Base-by-base conservation (phyloP, 2,329 filamentous ascomycete species). In the Verticillium klebahnii region DNA sequence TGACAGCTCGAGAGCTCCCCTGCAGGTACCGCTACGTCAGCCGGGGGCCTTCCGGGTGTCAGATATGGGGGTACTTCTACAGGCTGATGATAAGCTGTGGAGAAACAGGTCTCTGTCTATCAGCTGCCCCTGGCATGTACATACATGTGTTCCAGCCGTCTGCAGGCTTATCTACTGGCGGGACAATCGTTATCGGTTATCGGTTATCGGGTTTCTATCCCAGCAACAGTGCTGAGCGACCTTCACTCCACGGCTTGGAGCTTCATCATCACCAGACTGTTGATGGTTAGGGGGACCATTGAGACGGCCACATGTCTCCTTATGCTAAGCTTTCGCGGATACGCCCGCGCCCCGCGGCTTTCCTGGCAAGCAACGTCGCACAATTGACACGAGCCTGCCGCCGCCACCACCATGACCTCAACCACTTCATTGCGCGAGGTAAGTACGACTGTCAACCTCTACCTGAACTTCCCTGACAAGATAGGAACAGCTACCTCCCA, bases 401-500 rank as follows among this genome's bases (percentile, higher is more conserved):
- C 19, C 60, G 61, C n/a, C 25, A 4, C 12, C 45, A 32, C 0
- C 58, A 65, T 54, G 56, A 62, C 32, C 63, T 54, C 56, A 66
- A 66, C 23, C 64, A 66, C 40, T 66, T 66, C 58, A 59, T 66
- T 34, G 56, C 45, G 23, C 58, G 50, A 58, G 63, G 63, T 62
- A 61, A 34, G 36, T 19, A 12, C 23, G 34, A 15, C 39, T 17
- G 12, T 17, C 2, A n/a, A 5, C 15, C 1, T 57, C 3, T 57
- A 8, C 32, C 14, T 19, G 14, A 15, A 29, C 54, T 55, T 15
- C 29, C 11, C 45, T 52, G 19, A 52, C 45, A 4, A 52, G 9
- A 12, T 25, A 31, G 19, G 23, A 29, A 60, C 56, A 25, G 54
- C 55, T 31, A 11, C 31, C 32, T 29, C 19, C 14, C 45, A 62